Evolutionary conservation across 176 grass and related monocot species (phyloP), one percentile per base, ranked within the genome.

Genomic region (Musa troglodytarum): DNA sequence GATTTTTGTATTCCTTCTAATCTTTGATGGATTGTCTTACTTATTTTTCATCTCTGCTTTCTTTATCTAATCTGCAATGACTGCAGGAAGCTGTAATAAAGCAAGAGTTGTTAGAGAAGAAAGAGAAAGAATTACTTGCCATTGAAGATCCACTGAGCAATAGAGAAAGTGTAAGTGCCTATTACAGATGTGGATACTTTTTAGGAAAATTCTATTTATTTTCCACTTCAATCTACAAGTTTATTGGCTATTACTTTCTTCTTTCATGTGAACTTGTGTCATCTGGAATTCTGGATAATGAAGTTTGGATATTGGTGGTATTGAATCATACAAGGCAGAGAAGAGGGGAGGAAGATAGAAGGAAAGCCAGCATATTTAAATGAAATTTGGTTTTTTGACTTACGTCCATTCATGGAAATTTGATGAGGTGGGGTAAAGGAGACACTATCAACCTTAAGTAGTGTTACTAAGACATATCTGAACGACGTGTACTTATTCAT

Each of bases 141-240:
- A 74, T 9, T 28, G 20, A 74, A 74, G 71, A 74, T 56, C 52
- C 19, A 1, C 21, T 56, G 26, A 54, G 14, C 21, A 74, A 23
- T 25, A n/a, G 16, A 23, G 71, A 74, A 56, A 56, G 10, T 28
- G 71, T 74, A 74, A 74, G 71, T 74, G 12, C 11, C n/a, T 74
- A 26, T 28, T 54, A 1, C 14, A 22, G 26, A 73, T 15, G 13
- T 73, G 14, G 11, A 9, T 1, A 54, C 52, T 73, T 26, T 8
- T 16, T 73, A 11, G 10, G 21, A 23, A 25, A 24, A 22, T 53
- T 23, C 8, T 12, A 21, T 29, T 23, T 53, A 53, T 21, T 23
- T 72, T 23, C 22, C 2, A 9, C 50, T 43, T 9, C 13, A 16
- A 19, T 49, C 57, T 19, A 20, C 57, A 15, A n/a, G n/a, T n/a